phyloP scores from a whole-genome alignment of 1,284 basidiomycete genomes.

The Sporisorium iseilematis-ciliati region DNA sequence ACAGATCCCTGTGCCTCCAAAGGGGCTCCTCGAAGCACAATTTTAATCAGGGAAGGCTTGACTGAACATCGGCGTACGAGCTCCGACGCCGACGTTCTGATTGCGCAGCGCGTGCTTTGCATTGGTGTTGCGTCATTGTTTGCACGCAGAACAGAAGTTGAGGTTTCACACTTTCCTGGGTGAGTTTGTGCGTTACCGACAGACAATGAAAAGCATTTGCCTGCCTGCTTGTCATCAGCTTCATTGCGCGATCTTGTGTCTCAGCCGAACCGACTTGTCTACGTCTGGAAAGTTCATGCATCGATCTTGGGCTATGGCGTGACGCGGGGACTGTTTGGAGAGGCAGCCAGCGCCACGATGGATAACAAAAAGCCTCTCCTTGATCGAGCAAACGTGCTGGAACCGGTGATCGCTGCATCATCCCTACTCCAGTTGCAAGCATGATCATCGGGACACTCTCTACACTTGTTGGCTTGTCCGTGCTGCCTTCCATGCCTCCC shows the following conservation, averaged over 20 bases:
- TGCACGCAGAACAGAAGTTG: no score
- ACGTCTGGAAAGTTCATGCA: neutral
- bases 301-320: neutral
- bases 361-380: neutral
- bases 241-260: neutral
- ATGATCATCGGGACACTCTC: neutral
- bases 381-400: neutral
- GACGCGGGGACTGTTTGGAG: neutral
- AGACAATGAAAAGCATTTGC: neutral
- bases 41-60: no score
- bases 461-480: constrained; percentile 1
- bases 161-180: neutral
- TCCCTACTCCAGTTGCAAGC: neutral
- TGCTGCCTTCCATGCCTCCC: neutral
- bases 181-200: neutral
- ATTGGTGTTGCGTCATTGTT: no score
- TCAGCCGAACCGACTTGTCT: neutral
- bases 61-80: neutral
- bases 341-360: neutral
- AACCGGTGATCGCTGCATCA: neutral
- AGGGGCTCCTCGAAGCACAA: no score
- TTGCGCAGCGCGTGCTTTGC: no score
- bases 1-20: no score
- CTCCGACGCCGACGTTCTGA: no score
- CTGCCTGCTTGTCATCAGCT: neutral